Base-by-base conservation (phyloP, 2,329 filamentous ascomycete genomes). In the Colletotrichum sp. region DNA sequence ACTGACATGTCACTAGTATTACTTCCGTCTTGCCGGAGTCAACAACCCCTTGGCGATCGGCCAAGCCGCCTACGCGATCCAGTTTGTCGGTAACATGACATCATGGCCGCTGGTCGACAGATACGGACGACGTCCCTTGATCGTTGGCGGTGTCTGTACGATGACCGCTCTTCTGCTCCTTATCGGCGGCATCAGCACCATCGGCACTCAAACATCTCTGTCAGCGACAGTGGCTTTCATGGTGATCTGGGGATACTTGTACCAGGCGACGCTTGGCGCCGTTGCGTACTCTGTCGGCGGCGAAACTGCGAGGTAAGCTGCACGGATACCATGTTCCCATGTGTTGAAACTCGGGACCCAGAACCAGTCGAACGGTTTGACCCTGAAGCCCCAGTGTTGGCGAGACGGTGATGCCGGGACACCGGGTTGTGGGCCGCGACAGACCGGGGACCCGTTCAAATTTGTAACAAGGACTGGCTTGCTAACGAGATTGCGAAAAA, bases 401-500 rank as follows among this genome's bases (percentile, higher is more conserved):
- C 52, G 30, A 59, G 34, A 39, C 36, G 55, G 36, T 43, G 63
- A 32, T 34, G 21, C 24, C 63, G 39, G 55, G n/a, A 63, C 10
- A 26, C 18, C 21, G 64, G 48, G 70, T 52, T 69, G 64, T 76
- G 70, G 74, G 74, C 59, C 65, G 15, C 13, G n/a, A 30, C 34
- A 70, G 64, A 93, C 89, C 70, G 24, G 92, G 91, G 0, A 89
- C 67, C 90, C 93, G 5, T 90, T 92, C 85, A 83, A 83, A 84
- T 94, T 82, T 87, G 92, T 90, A 4, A 92, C 92, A 61, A 89
- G 90, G 64, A 92, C 92, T 93, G 90, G 88, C 89, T 91, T 83
- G 92, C 93, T 79, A 93, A 93, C 71, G 91, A 89, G 78, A 92
- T 93, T 82, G 93, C 92, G 3, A 92, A 91, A 0, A 91, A 91